These are phyloP conservation scores for Coelastrella sp. DNA, from an alignment of 139 green algal species.

Conservation along the genomic window DNA sequence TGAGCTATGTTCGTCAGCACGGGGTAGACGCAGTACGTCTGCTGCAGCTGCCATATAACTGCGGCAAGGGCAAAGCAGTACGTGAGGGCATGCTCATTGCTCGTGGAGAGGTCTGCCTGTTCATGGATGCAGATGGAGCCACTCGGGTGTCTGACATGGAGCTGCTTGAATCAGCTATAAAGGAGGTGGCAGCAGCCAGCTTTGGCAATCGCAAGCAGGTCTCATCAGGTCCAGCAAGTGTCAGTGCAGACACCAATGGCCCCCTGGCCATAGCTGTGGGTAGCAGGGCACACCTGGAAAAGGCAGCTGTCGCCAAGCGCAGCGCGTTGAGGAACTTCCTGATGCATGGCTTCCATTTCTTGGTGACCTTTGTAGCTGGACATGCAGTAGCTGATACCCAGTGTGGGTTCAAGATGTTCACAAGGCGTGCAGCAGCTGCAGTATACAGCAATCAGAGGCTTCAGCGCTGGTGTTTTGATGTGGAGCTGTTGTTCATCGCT, in stretches of 20 bases:
- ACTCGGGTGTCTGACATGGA: constrained; percentile 90
- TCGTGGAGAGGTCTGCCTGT: constrained; percentile 83
- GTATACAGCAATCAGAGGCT: constrained; percentile 93
- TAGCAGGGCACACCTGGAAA: constrained; percentile 79
- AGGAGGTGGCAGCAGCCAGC: constrained; percentile 31
- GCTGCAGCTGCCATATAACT: constrained; percentile 82
- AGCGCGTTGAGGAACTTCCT: constrained; percentile 84
- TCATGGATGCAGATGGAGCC: constrained; percentile 90
- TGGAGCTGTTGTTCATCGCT: constrained; percentile 94
- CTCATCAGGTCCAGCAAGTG: not conserved
- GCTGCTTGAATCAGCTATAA: constrained; percentile 77
- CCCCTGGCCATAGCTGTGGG: constrained; percentile 67
- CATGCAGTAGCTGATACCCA: constrained; percentile 84
- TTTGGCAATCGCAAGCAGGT: not conserved
- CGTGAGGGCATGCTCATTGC: constrained; percentile 79
- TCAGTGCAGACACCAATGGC: constrained; percentile 9
- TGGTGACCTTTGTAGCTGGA: constrained; percentile 87
- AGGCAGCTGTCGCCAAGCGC: constrained; percentile 71
- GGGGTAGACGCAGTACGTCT: constrained; percentile 87
- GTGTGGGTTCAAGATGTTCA: constrained; percentile 98
- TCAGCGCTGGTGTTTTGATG: constrained; percentile 98
- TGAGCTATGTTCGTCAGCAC: constrained; percentile 72
- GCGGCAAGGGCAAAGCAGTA: constrained; percentile 87
- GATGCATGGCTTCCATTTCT: constrained; percentile 91
- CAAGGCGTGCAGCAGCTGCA: constrained; percentile 73